Percentiles rank a stretch among this genome's conserved stretches.
These are phyloP conservation scores for Thalassiosira delicatula DNA, from an alignment of 352 stramenopile genomes.

Conservation along the genomic window DNA sequence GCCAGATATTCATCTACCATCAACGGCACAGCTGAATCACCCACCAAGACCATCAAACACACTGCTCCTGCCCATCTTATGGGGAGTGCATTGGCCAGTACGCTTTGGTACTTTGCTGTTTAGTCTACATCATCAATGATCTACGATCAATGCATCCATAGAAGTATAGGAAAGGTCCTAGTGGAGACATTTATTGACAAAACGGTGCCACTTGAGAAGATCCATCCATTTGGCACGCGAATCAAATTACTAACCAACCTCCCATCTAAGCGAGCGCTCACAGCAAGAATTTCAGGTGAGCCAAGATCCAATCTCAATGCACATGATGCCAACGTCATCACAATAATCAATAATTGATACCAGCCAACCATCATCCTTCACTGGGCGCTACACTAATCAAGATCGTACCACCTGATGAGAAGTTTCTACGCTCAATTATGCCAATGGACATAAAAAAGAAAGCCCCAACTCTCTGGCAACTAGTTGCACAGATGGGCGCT, in stretches of 20 bases:
- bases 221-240: conserved; percentile 16
- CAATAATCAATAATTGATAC: too few relatives aligned
- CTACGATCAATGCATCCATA: conserved; percentile 28
- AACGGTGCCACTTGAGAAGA: neutral
- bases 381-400: neutral
- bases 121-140: conserved; percentile 1
- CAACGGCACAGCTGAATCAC: conserved; percentile 36
- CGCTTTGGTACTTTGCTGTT: conserved; percentile 22
- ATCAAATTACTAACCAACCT: conserved; percentile 8
- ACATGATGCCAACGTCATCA: too few relatives aligned
- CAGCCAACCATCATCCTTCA: too few relatives aligned
- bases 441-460: conserved; percentile 14
- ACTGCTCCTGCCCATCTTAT: conserved; percentile 16
- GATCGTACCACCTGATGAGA: neutral
- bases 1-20: conserved; percentile 30
- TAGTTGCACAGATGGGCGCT: conserved; percentile 14
- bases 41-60: conserved; percentile 26
- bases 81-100: conserved; percentile 2
- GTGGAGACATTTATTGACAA: neutral
- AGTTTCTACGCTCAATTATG: conserved; percentile 8
- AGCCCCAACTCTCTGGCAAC: conserved; percentile 2
- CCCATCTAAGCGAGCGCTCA: conserved; percentile 12
- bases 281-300: neutral
- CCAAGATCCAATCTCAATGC: neutral
- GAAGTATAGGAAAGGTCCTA: conserved; percentile 9